Conservation (phyloP, 2,329 filamentous ascomycete species). For the Calycina herbarum region DNA sequence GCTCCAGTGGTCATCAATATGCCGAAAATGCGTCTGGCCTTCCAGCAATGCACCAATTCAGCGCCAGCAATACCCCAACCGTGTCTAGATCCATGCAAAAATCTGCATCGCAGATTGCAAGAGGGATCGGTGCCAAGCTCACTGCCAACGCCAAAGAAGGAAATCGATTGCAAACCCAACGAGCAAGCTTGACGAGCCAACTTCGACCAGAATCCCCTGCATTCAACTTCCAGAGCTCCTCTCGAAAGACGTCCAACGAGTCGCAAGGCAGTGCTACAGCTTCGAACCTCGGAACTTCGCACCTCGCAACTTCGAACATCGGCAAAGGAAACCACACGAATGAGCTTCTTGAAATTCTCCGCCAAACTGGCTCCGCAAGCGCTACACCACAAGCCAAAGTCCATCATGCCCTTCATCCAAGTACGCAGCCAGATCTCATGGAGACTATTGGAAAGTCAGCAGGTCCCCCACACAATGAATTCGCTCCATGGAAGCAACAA, state of each 20-base stretch:
- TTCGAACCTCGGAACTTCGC: not conserved
- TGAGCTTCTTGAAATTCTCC: not conserved
- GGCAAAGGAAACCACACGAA: not conserved
- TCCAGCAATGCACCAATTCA: not conserved
- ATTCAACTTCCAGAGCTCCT: not conserved
- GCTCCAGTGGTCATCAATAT: not conserved
- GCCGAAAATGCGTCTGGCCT: not conserved
- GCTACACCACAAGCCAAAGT: not conserved
- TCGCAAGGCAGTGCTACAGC: not conserved
- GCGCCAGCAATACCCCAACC: not conserved
- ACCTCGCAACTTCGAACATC: not conserved
- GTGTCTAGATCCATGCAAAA: not conserved
- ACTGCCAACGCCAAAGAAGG: not conserved
- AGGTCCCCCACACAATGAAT: not conserved
- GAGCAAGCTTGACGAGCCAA: not conserved
- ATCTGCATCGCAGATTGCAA: not conserved
- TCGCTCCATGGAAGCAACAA: not conserved
- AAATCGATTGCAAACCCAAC: not conserved
- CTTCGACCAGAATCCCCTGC: constrained; percentile 1
- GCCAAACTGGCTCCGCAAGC: not conserved
- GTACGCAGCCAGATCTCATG: constrained; percentile 1
- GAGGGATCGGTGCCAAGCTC: not conserved
- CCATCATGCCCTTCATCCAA: not conserved
- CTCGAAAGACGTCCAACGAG: not conserved
- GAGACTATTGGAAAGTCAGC: not conserved